Base-by-base conservation (phyloP, 768 basidiomycete genomes). In the Phanerochaete sordida region DNA sequence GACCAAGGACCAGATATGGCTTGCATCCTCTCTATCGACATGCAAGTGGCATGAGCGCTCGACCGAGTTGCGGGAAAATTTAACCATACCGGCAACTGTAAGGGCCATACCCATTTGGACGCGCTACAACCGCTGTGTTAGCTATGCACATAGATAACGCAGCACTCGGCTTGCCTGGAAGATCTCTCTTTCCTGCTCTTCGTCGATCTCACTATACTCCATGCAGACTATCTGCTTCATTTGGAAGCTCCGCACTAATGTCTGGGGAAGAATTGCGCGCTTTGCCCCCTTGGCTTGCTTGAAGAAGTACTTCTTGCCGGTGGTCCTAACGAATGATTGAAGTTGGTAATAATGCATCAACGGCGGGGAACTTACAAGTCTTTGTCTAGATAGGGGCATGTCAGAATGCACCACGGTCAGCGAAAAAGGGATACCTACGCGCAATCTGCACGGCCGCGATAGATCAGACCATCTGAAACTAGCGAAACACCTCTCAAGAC, bases 21-120 rank as follows among this genome's bases (percentile, higher is more conserved):
- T 65, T 87, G 85, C 30, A 91, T 75, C 65, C 88, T 86, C 66
- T 91, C 90, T 80, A 68, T 24, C 56, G 21, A 15, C 26, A 9
- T 62, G 31, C 24, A 21, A 52, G 43, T 47, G 55, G 6, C 50
- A 47, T 50, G 21, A 31, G 30, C 9, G 12, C 19, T 2, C 16
- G n/a, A n/a, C n/a, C n/a, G n/a, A n/a, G n/a, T n/a, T n/a, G n/a
- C n/a, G n/a, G n/a, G n/a, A n/a, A n/a, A 33, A 16, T 23, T 23
- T 28, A 19, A 27, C 15, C 74, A 35, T 65, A 82, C 84, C 86
- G 57, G 87, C 85, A 11, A 84, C 83, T 0, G 88, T 90, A 31
- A 90, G 75, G 0, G 90, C 87, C 74, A 91, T 85, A 8, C 89
- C 89, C 5, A 88, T 76, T 70, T 91, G 90, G 12, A 91, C 90